A percentile compares a stretch with the other conserved stretches of the same genome.
phyloP scores from a whole-genome alignment of 2,329 filamentous ascomycete species.

The Cladobotryum mycophilum region DNA sequence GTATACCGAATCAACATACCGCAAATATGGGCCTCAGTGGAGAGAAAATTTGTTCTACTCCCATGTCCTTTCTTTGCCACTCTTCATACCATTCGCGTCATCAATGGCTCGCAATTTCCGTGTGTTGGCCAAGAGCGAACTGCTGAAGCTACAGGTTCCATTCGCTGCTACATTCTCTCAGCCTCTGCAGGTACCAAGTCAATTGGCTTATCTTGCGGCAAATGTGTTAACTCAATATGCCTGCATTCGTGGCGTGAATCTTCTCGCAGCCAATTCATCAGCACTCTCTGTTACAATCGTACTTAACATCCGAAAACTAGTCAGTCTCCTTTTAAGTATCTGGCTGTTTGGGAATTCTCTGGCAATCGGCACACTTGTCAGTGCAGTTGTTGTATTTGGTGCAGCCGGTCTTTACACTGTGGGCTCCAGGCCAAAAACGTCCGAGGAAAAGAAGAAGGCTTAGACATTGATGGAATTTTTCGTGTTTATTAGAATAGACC shows the following conservation, averaged over 20 bases:
- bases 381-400: constrained; percentile 80
- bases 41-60: constrained; percentile 96
- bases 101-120: constrained; percentile 59
- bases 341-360: constrained; percentile 89
- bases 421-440: constrained; percentile 42
- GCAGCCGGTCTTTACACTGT: constrained; percentile 88
- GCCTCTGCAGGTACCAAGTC: constrained; percentile 48
- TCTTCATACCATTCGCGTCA: constrained; percentile 67
- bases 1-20: constrained; percentile 88
- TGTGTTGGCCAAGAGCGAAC: constrained; percentile 57
- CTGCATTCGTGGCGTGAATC: constrained; percentile 92
- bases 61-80: constrained; percentile 65
- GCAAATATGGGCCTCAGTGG: constrained; percentile 81
- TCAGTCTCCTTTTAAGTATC: constrained; percentile 85
- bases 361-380: constrained; percentile 67
- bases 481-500: background rate
- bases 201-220: constrained; percentile 62
- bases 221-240: constrained; percentile 89
- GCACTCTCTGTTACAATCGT: constrained; percentile 96
- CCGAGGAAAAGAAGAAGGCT: constrained; percentile 4
- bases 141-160: constrained; percentile 35
- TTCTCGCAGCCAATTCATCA: constrained; percentile 81
- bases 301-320: constrained; percentile 87
- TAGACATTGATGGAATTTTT: background rate
- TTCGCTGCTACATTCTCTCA: constrained; percentile 11